Evolutionary conservation across 1,139 yeast genomes (phyloP), one percentile per base, ranked within the genome.

Genomic region (Meyerozyma carpophila): DNA sequence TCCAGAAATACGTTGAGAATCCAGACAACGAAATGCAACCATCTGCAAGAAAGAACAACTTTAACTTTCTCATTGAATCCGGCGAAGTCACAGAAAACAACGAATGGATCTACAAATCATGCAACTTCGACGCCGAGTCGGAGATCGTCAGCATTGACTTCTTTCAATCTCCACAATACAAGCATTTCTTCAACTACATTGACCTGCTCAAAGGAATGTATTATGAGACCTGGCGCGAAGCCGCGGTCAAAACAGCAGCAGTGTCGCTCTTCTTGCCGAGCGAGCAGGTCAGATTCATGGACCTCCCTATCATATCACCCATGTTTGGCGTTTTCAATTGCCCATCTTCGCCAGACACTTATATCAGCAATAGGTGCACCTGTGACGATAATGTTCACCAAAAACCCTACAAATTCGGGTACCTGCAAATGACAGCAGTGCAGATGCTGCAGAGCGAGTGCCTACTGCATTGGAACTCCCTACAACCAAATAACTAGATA

Each of bases 151-250:
- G 48, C 34, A 37, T 53, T 1, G 39, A 43, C 11, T 47, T 55
- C 26, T 47, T 55, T 43, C 40, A 42, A 18, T 47, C 53, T 8
- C 39, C 37, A 5, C 48, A 45, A 38, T 53, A 52, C 39, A 41
- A 37, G 25, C 45, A 46, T 14, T 51, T 49, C 39, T 47, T 50
- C 44, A 45, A 53, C 25, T 44, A 44, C 37, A 29, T 56, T 5
- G 58, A 54, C 32, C 32, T 37, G 5, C 39, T 46, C 18, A 47
- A 48, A 20, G 50, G 58, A 10, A 37, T 53, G 16, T 47, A 49
- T 39, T 53, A 50, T 41, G 50, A 47, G 34, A 53, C 54, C 3
- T 56, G 61, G 61, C 44, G 55, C 25, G 61, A 56, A 34, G 50
- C 55, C 6, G 44, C 49, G 6, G 40, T 56, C 18, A 55, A 54